A percentile compares a stretch with the other conserved stretches of the same genome.
phyloP scores from a whole-genome alignment of 1,139 yeast species.

The Suhomyces bokatorum region DNA sequence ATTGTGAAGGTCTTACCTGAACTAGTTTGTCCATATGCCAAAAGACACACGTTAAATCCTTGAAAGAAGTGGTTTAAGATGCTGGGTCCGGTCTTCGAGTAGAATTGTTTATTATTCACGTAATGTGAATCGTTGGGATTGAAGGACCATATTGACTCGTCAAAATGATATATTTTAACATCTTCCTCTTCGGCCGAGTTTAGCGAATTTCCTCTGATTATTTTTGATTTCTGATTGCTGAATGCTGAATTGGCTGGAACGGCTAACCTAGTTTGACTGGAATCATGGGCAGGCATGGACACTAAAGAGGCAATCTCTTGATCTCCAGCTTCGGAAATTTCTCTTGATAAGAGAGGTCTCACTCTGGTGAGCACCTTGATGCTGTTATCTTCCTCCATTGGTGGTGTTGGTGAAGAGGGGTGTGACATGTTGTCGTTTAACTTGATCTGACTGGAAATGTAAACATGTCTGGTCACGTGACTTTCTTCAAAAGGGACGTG shows the following conservation, averaged over 20 bases:
- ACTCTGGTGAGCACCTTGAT: constrained; percentile 50
- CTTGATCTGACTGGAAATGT: constrained; percentile 1
- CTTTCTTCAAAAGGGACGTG: no score
- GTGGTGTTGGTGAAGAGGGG: neutral
- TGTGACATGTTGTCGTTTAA: neutral
- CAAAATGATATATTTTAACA: constrained; percentile 48
- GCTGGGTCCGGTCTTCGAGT: constrained; percentile 54
- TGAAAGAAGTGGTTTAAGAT: constrained; percentile 62
- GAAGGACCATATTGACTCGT: constrained; percentile 61
- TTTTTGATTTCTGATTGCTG: constrained; percentile 8
- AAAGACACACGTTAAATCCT: constrained; percentile 73
- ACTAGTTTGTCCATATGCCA: constrained; percentile 82
- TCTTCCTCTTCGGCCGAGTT: constrained; percentile 18
- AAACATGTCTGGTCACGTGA: constrained; percentile 2
- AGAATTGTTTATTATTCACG: constrained; percentile 52
- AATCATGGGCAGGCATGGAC: constrained; percentile 31
- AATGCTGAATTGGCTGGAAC: constrained; percentile 25
- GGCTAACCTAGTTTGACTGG: constrained; percentile 22
- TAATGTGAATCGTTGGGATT: constrained; percentile 34
- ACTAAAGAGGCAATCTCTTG: constrained; percentile 24
- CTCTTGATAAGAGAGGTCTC: constrained; percentile 44
- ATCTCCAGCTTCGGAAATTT: constrained; percentile 16
- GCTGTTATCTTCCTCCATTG: constrained; percentile 19
- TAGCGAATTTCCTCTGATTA: constrained; percentile 5
- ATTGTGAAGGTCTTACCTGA: constrained; percentile 72